Base-by-base conservation (phyloP, 306 rosid species). In the Begonia fuchsioides region DNA sequence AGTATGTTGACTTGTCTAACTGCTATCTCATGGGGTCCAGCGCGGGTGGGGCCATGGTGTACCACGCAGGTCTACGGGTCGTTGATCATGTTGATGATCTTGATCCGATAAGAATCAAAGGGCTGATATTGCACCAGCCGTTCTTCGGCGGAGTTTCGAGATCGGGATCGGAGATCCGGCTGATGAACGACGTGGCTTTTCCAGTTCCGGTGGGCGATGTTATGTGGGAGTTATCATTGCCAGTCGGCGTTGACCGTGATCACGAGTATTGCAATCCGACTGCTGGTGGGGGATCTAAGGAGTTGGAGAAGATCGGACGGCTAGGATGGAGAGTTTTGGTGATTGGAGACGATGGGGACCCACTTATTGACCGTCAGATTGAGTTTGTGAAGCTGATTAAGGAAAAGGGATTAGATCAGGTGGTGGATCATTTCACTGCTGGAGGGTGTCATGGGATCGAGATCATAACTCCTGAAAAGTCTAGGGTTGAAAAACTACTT, bases 181-280 rank as follows among this genome's bases (percentile, higher is more conserved):
- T 38, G 1, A 78, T 87, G 0, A 41, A 84, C n/a, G 85, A 86
- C 19, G 72, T 71, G 47, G 13, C 54, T 1, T 13, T 76, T 17
- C 93, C 93, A 0, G 55, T 81, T 46, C 78, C 87, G 0, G 95
- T 60, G n/a, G 26, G 72, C 44, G 96, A 86, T 68, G 38, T 86
- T 38, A 38, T 74, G 75, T 86, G 93, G 96, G 60, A 64, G 0
- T 12, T 81, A 13, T 70, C 52, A 9, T 49, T 86, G 62, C 93
- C 93, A 0, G 58, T 54, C 8, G 68, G 69, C 0, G 62, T 60
- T 0, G 60, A 68, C 20, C 73, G 82, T 39, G 79, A 81, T 56
- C 93, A 78, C 12, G 50, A 82, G 32, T 86, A 76, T 39, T 69
- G 88, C n/a, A 81, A 74, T 59, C 96, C 96, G 0, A 52, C 62